phyloP scores from a whole-genome alignment of 495 filamentous ascomycete species.

The Xeromyces bisporus region DNA sequence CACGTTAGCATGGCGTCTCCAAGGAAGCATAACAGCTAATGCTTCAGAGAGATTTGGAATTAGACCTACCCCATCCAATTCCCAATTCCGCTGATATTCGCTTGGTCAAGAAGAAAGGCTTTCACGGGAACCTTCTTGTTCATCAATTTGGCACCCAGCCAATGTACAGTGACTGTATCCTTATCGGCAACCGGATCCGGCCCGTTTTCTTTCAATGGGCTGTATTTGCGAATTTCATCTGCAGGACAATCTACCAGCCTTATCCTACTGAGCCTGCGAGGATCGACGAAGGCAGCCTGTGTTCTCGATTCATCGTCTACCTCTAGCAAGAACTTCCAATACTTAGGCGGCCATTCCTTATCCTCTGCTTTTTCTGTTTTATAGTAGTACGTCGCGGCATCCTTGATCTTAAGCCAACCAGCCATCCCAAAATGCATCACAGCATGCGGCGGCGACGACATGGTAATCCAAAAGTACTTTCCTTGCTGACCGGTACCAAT shows the following conservation, averaged over 20 bases:
- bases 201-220: slow-evolving; percentile 75
- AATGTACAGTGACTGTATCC: slow-evolving; percentile 54
- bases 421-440: slow-evolving; percentile 86
- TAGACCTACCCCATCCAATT: slow-evolving; percentile 82
- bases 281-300: slow-evolving; percentile 73
- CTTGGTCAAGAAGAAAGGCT: slow-evolving; percentile 70
- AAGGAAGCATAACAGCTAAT: too few species aligned
- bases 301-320: slow-evolving; percentile 41
- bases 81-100: slow-evolving; percentile 80
- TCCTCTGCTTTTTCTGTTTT: slow-evolving; percentile 43
- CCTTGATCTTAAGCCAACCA: slow-evolving; percentile 77
- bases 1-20: too few species aligned
- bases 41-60: too few species aligned
- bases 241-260: slow-evolving; percentile 67
- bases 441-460: slow-evolving; percentile 62
- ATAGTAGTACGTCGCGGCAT: slow-evolving; percentile 62
- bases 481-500: slow-evolving; percentile 65
- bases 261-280: slow-evolving; percentile 57
- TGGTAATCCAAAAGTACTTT: slow-evolving; percentile 86
- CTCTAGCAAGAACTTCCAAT: slow-evolving; percentile 68
- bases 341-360: slow-evolving; percentile 72
- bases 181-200: slow-evolving; percentile 83
- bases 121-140: slow-evolving; percentile 73
- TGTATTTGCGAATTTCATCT: slow-evolving; percentile 54
- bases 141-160: slow-evolving; percentile 48